Conservation (phyloP, 331 rosid genomes). For the Dryas integrifolia region DNA sequence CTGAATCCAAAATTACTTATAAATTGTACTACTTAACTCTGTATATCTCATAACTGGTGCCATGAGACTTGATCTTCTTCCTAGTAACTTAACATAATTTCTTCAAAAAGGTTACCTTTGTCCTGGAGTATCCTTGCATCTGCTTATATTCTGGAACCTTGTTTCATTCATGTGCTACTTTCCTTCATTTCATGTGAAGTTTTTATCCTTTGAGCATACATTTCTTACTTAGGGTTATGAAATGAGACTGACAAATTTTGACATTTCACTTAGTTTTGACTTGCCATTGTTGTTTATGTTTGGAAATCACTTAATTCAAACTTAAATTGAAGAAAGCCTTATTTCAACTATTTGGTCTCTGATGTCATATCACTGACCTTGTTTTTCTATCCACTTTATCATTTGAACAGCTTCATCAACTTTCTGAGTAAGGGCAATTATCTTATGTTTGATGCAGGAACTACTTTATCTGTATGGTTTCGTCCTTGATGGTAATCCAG, state of each 20-base stretch:
- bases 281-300: background rate
- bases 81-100: constrained; percentile 6
- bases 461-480: constrained; percentile 92
- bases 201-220: background rate
- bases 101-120: constrained; percentile 7
- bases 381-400: constrained; percentile 2
- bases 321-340: background rate
- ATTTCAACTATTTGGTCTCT: background rate
- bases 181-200: constrained; percentile 9
- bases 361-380: background rate
- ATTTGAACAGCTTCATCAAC: background rate
- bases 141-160: background rate
- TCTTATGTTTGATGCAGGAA: constrained; percentile 62
- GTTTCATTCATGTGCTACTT: background rate
- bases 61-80: constrained; percentile 1
- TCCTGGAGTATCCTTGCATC: background rate
- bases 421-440: constrained; percentile 23
- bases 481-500: constrained; percentile 72
- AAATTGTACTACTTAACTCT: background rate
- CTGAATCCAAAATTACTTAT: background rate
- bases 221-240: background rate
- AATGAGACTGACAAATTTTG: background rate
- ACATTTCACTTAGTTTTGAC: background rate
- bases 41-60: constrained; percentile 4
- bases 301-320: background rate